Conservation (phyloP, 495 filamentous ascomycete genomes). For the Baudoinia panamericana region DNA sequence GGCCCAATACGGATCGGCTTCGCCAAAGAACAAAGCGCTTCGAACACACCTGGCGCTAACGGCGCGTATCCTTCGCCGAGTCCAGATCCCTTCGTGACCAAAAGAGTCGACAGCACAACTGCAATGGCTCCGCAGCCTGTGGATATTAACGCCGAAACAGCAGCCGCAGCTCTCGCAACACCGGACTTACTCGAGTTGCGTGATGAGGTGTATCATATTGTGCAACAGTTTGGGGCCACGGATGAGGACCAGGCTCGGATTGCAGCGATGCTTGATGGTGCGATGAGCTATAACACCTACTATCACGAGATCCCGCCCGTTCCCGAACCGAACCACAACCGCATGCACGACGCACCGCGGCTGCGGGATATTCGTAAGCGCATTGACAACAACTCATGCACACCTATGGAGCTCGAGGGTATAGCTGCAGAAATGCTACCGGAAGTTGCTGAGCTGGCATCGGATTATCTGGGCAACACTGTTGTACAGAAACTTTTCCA, state of each 20-base stretch:
- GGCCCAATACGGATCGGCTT: constrained; percentile 92
- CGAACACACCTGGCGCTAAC: constrained; percentile 74
- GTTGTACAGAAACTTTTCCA: constrained; percentile 99
- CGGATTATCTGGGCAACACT: constrained; percentile 94
- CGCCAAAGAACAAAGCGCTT: constrained; percentile 84
- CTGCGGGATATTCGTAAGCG: constrained; percentile 92
- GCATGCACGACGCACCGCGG: constrained; percentile 88
- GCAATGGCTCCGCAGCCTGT: constrained; percentile 30
- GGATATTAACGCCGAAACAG: constrained; percentile 30
- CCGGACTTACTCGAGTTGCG: constrained; percentile 64
- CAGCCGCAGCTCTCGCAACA: constrained; percentile 37
- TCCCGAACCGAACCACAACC: constrained; percentile 75
- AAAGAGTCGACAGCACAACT: constrained; percentile 26
- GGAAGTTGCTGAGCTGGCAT: constrained; percentile 86
- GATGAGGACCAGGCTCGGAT: constrained; percentile 70
- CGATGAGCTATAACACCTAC: constrained; percentile 61
- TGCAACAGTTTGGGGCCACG: constrained; percentile 74
- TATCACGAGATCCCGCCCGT: constrained; percentile 77
- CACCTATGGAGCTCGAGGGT: constrained; percentile 75
- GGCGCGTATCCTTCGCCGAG: constrained; percentile 82
- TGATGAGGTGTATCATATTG: constrained; percentile 71
- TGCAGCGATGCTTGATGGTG: constrained; percentile 53
- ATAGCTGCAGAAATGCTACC: constrained; percentile 87
- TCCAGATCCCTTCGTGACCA: constrained; percentile 57
- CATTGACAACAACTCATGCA: constrained; percentile 86